Evolutionary conservation across 1,284 basidiomycete genomes (phyloP).

Genomic region (Ganoderma meredithae): DNA sequence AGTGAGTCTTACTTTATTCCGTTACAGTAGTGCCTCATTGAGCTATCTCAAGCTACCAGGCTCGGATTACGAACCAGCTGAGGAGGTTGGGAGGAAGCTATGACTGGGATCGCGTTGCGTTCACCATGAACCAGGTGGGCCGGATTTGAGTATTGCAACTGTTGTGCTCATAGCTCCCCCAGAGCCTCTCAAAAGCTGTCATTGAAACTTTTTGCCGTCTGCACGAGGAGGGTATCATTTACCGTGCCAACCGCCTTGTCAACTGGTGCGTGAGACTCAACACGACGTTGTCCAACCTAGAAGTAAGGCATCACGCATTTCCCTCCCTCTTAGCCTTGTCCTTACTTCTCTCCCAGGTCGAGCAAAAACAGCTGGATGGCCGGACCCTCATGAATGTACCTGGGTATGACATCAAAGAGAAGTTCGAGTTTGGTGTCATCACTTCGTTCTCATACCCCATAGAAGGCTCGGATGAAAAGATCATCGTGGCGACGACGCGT

Average conservation of each 20-base stretch:
- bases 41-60: constrained; percentile 74
- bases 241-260: constrained; percentile 96
- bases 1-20: constrained; percentile 57
- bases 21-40: neutral
- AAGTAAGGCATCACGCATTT: constrained; percentile 55
- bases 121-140: constrained; percentile 92
- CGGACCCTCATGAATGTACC: constrained; percentile 91
- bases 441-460: constrained; percentile 95
- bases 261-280: constrained; percentile 99
- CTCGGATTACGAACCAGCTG: constrained; percentile 90
- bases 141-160: neutral
- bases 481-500: constrained; percentile 96
- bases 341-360: constrained; percentile 64
- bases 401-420: constrained; percentile 94
- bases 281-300: constrained; percentile 96
- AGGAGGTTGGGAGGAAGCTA: constrained; percentile 92
- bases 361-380: constrained; percentile 92
- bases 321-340: neutral
- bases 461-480: constrained; percentile 90
- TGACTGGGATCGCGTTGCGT: constrained; percentile 94
- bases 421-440: constrained; percentile 97
- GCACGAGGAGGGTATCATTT: constrained; percentile 94
- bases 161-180: neutral
- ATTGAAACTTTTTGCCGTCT: constrained; percentile 92
- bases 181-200: constrained; percentile 88